These are phyloP conservation scores for Rhodotorula kratochvilovae DNA, from an alignment of 768 basidiomycete species.

Conservation along the genomic window DNA sequence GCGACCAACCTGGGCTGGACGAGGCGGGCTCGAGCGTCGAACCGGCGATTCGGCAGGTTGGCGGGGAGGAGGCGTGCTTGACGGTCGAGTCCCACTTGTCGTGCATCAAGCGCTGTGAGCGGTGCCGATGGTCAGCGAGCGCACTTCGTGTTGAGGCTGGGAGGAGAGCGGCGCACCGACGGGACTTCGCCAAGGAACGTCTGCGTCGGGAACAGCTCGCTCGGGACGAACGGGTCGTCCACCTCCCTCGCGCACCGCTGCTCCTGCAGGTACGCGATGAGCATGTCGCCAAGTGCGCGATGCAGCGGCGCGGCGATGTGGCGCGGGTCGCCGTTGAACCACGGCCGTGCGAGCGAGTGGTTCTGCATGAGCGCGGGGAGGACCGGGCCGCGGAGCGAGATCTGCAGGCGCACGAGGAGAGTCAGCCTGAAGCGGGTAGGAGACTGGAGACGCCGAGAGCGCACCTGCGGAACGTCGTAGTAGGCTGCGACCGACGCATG, in stretches of 20 bases:
- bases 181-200: not conserved
- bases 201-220: not conserved
- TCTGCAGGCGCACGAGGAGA: not conserved
- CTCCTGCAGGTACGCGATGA: not conserved
- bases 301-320: slow-evolving; percentile 2
- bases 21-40: not conserved
- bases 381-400: not conserved
- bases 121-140: not conserved
- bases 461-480: slow-evolving; percentile 1
- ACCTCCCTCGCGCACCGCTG: not conserved
- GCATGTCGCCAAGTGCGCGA: not conserved
- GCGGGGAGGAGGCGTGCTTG: not conserved
- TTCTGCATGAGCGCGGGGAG: not conserved
- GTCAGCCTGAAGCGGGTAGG: not conserved
- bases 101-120: not conserved
- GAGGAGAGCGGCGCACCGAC: not conserved
- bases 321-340: not conserved
- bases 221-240: not conserved
- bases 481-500: not conserved
- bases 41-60: not conserved
- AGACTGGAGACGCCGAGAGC: not conserved
- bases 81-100: not conserved
- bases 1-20: not conserved
- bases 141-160: not conserved
- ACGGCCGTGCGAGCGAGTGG: not conserved